Evolutionary conservation across 108 stramenopile genomes (phyloP).

Genomic region (Cylindrotheca closterium): DNA sequence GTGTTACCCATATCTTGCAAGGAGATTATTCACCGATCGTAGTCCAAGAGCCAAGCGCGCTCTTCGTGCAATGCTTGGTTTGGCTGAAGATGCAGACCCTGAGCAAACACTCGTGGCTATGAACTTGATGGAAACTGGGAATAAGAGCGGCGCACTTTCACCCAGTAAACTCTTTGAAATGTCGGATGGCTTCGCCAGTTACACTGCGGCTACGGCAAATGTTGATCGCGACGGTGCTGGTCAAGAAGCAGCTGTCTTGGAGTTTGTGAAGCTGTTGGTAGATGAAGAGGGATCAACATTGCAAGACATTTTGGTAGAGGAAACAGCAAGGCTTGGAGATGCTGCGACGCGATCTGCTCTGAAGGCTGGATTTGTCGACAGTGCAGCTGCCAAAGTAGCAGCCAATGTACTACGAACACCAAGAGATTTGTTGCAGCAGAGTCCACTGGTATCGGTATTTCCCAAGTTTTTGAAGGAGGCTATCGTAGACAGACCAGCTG

Average conservation of each 20-base stretch:
- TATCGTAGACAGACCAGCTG: constrained; percentile 57
- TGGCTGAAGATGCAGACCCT: constrained; percentile 40
- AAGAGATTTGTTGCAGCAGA: constrained; percentile 45
- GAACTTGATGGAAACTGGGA: background rate
- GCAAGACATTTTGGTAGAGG: constrained; percentile 75
- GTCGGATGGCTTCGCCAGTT: constrained; percentile 81
- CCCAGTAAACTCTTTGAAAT: constrained; percentile 77
- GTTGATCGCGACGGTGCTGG: constrained; percentile 68
- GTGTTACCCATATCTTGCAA: constrained; percentile 86
- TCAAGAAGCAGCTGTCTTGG: constrained; percentile 55
- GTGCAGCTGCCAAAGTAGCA: constrained; percentile 52
- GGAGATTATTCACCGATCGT: constrained; percentile 84
- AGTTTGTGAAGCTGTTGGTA: constrained; percentile 68
- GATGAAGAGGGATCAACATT: constrained; percentile 66
- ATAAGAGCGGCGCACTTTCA: constrained; percentile 29
- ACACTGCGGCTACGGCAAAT: constrained; percentile 74
- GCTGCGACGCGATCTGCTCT: constrained; percentile 59
- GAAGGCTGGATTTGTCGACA: constrained; percentile 57
- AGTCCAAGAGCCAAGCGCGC: constrained; percentile 79
- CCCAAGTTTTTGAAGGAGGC: constrained; percentile 49
- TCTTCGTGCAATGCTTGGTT: constrained; percentile 77
- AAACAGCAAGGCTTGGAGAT: constrained; percentile 71
- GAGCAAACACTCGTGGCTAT: constrained; percentile 20
- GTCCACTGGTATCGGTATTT: constrained; percentile 36
- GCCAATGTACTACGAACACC: constrained; percentile 48